Evolutionary conservation across 257 asterid species (phyloP), one percentile per base, ranked within the genome.

Genomic region (Solanum clarkiae): DNA sequence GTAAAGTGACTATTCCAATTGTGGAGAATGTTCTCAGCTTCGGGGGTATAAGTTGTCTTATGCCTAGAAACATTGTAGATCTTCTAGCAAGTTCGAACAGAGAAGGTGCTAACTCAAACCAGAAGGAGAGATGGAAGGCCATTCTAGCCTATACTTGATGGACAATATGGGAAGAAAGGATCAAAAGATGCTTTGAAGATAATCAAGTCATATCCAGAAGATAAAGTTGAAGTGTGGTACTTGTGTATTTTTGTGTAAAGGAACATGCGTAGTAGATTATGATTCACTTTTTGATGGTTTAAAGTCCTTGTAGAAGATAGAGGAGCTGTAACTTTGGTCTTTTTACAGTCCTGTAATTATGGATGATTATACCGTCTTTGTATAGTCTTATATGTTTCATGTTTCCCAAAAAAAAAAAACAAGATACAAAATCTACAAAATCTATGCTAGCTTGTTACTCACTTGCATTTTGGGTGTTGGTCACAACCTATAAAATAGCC

Each of bases 391-490:
- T 57, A 57, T 20, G 65, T 24, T 57, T 18, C 26, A 5, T 57
- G 26, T 57, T 57, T 20, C 60, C 1, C 6, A 4, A 36, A 20
- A 18, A 4, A 36, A 20, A 18, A 18, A 56, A 20, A 57, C 56
- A 80, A 80, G 65, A 71, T 59, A 62, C 68, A 84, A 26, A 12
- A 51, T 79, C 24, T 59, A 62, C 68, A 84, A 26, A 12, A 51
- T 79, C 24, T 51, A 63, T n/a, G 55, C 55, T 79, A 59, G 59
- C 45, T 51, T 40, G 36, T 36, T 54, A 89, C 99, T 92, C 88
- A 95, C 99, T 93, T 94, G 98, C 99, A 96, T 86, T 86, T 91
- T 80, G 98, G 98, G 93, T 94, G 97, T 84, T 96, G 97, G 92
- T 95, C 98, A 84, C 99, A 96, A 84, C 97, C 98, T 81, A 96